Base-by-base conservation (phyloP, 257 asterid species). In the Cynanchum wilfordii region DNA sequence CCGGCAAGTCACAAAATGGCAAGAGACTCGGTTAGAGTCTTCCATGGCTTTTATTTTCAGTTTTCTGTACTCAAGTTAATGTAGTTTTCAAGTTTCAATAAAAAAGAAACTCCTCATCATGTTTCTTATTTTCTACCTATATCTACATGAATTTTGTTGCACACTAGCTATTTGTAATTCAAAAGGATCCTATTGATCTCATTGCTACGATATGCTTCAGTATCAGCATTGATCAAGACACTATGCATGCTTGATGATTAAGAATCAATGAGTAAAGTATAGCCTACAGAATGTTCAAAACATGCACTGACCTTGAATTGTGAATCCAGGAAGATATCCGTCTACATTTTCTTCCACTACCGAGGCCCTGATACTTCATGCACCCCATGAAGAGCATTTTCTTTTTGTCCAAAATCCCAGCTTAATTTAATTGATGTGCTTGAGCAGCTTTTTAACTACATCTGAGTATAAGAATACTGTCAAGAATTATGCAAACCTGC, bases 1-100 rank as follows among this genome's bases (percentile, higher is more conserved):
- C 88, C 86, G 90, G 90, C 93, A 88, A 88, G 93, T 87, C 93
- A 85, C 82, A 49, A 5, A 83, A 85, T 76, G 88, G 92, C 92
- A 81, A 74, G 59, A 74, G 87, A 72, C 89, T 87, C 86, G 12
- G 65, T 64, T 69, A 45, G 85, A 82, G 89, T 84, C 89, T 79
- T 75, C 71, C 69, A 62, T 76, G 87, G 89, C 86, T 83, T 74
- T 78, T 64, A n/a, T 49, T 69, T 62, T 57, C 30, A 9, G 38
- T 72, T 60, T 59, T 38, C 52, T 70, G 20, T 47, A 52, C 38
- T 70, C 49, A 33, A 74, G 36, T 73, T 40, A 15, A 67, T 44
- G 73, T 38, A 38, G 38, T 30, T 55, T 42, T 66, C 36, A 13
- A 63, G 62, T 20, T 51, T n/a, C 22, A 70, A 76, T 76, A 40